Base-by-base conservation (phyloP, 495 filamentous ascomycete genomes). In the Penicillium paxilli region DNA sequence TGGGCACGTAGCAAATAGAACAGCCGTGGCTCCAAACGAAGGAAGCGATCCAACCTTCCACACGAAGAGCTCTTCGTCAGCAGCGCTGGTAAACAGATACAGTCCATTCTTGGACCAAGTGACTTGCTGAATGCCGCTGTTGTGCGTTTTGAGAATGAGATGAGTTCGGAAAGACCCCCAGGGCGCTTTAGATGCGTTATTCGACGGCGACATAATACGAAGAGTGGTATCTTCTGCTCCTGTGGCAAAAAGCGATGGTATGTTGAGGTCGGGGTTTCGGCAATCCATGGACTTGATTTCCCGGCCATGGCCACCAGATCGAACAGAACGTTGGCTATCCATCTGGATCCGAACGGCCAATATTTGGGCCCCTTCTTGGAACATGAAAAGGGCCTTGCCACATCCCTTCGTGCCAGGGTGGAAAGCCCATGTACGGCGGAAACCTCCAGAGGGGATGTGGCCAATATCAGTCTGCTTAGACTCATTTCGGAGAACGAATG, bases 151-250 rank as follows among this genome's bases (percentile, higher is more conserved):
- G 45, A 95, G 54, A 2, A 86, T 78, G n/a, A 82, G 79, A 7
- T 86, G 56, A 54, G 84, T 88, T 38, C 75, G 55, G 33, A 83
- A 83, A 28, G 52, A 57, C 7, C 64, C 65, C 54, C 58, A 69
- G 3, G 62, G 67, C 24, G 53, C 55, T 47, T 60, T 38, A 11
- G 12, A 54, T 5, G 55, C 37, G n/a, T 63, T 37, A 3, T 44
- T 45, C 6, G 49, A 65, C 23, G 60, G 59, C 20, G 55, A 49
- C 33, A 57, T 70, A 21, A 98, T 80, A 17, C 89, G 82, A 53
- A 98, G 87, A 1, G 81, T 74, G 0, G 95, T 98, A 59, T 98
- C 94, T 69, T 98, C 94, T 0, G 90, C 87, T 0, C 89, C 94
- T 0, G 93, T 98, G 1, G 89, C 92, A 33, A 96, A 68, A 44